A percentile compares a stretch with the other conserved stretches of the same genome.
Evolutionary conservation across 2,329 filamentous ascomycete species (phyloP).

Genomic region (Alternaria panax): DNA sequence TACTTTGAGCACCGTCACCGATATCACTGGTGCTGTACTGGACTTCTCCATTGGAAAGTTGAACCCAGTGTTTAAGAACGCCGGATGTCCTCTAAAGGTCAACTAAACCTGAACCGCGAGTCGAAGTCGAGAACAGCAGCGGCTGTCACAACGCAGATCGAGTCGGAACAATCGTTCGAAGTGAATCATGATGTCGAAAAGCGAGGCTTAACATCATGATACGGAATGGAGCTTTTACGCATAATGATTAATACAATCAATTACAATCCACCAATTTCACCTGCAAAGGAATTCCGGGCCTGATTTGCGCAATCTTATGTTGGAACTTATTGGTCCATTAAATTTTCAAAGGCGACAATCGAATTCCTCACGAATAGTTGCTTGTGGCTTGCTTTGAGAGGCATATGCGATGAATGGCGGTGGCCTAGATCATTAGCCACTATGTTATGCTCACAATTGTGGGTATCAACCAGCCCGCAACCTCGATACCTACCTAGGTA

Average conservation of each 20-base stretch:
- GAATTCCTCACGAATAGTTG: no score
- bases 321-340: not conserved
- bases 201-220: not conserved
- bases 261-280: not conserved
- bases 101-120: not conserved
- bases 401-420: not conserved
- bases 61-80: conserved; percentile 33
- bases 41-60: conserved; percentile 28
- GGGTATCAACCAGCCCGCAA: not conserved
- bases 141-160: not conserved
- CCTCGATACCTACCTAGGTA: not conserved
- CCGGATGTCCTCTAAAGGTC: conserved; percentile 51
- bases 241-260: not conserved
- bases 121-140: not conserved
- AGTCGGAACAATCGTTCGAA: not conserved
- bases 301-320: not conserved
- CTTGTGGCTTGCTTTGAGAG: not conserved
- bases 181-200: not conserved
- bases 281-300: not conserved
- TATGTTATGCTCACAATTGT: not conserved
- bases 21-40: conserved; percentile 19
- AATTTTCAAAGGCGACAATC: no score
- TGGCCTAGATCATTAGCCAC: not conserved
- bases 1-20: conserved; percentile 21
- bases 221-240: not conserved